Percentiles rank a stretch among this genome's conserved stretches.
These are phyloP conservation scores for Bruguiera hainesii DNA, from an alignment of 441 rosid species.

Conservation along the genomic window DNA sequence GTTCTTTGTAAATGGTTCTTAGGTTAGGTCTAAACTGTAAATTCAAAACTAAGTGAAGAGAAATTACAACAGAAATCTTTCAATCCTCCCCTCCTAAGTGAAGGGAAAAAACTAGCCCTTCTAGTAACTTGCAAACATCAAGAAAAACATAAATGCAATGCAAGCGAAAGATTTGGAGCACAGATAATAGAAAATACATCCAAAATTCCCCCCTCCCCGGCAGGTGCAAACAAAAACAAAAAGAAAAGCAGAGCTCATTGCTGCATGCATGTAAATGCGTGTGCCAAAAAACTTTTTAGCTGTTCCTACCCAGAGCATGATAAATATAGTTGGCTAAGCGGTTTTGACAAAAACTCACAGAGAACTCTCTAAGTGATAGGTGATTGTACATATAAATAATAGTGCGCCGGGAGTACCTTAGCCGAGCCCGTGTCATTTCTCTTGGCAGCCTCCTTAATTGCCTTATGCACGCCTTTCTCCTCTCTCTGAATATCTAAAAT, in stretches of 20 bases:
- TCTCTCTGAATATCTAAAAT: constrained; percentile 72
- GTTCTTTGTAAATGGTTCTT: too few relatives aligned
- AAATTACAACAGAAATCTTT: too few relatives aligned
- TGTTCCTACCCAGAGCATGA: too few relatives aligned
- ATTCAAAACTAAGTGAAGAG: too few relatives aligned
- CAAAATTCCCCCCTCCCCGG: neutral
- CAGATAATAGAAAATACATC: neutral
- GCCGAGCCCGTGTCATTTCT: constrained; percentile 82
- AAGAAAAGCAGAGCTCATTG: neutral
- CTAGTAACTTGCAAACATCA: too few relatives aligned
- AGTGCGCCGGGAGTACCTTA: constrained; percentile 40
- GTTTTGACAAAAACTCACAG: neutral
- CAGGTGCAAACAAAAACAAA: too few relatives aligned
- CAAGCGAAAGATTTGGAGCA: neutral
- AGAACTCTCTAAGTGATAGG: neutral
- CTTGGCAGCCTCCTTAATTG: constrained; percentile 78
- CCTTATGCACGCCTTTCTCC: constrained; percentile 71
- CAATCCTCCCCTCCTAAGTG: too few relatives aligned
- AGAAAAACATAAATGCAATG: too few relatives aligned
- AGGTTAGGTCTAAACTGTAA: too few relatives aligned
- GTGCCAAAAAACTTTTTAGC: too few relatives aligned
- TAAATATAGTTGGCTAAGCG: neutral
- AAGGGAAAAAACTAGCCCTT: too few relatives aligned
- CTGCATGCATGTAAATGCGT: neutral
- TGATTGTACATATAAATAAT: neutral